phyloP scores from a whole-genome alignment of 2,329 filamentous ascomycete species.

The Fusarium sp. region DNA sequence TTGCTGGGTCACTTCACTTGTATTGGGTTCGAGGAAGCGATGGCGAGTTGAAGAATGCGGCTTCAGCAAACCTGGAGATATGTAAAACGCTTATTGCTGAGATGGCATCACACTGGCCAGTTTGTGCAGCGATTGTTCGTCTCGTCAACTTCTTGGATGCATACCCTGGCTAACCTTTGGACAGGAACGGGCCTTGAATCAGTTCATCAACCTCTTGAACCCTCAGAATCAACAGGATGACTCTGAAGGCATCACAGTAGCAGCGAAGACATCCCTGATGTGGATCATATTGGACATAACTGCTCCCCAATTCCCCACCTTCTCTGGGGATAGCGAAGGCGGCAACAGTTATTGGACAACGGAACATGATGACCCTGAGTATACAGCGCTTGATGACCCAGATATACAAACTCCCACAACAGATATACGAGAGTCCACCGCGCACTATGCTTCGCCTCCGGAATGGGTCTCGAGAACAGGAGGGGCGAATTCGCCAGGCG shows the following conservation, averaged over 20 bases:
- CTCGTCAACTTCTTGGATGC: not conserved
- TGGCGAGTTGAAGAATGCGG: constrained; percentile 1
- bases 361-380: not conserved
- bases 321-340: not conserved
- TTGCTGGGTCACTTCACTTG: constrained; percentile 19
- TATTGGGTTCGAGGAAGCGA: constrained; percentile 29
- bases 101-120: constrained; percentile 30
- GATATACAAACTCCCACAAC: constrained; percentile 7
- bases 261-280: constrained; percentile 22
- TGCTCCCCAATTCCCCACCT: constrained; percentile 30
- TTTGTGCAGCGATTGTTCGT: constrained; percentile 28
- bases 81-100: constrained; percentile 26
- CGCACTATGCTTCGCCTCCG: constrained; percentile 35
- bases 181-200: not conserved
- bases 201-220: not conserved
- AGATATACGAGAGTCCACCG: constrained; percentile 39
- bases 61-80: constrained; percentile 13
- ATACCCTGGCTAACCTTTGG: fast-evolving
- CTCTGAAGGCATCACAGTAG: not conserved
- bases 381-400: not conserved
- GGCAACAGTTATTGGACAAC: not conserved
- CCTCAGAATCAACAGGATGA: not conserved
- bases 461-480: constrained; percentile 18
- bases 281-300: constrained; percentile 33
- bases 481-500: not conserved